Percentiles rank a stretch among this genome's conserved stretches.
Conservation (phyloP, 345 rosid species). For the Hibiscus tridactylites region DNA sequence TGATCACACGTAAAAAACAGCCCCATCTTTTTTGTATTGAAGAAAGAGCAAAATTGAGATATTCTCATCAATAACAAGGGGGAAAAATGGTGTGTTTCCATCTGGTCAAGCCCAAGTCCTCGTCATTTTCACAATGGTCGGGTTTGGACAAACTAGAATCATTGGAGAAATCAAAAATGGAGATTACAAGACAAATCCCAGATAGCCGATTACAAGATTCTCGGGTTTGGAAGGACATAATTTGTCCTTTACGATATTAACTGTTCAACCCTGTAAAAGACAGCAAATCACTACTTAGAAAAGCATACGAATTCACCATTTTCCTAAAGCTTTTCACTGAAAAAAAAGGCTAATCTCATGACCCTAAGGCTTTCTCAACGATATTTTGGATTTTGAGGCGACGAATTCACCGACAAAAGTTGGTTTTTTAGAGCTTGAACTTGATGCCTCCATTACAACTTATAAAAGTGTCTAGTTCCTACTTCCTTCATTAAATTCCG, state of each 20-base stretch:
- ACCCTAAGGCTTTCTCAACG: too few relatives aligned
- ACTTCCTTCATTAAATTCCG: too few relatives aligned
- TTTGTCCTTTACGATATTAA: background rate
- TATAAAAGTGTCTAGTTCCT: too few relatives aligned
- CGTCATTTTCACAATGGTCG: background rate
- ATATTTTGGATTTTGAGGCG: too few relatives aligned
- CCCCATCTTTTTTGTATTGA: slow-evolving; percentile 13
- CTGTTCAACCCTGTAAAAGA: background rate
- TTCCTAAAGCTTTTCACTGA: too few relatives aligned
- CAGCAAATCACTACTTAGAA: background rate
- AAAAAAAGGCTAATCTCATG: too few relatives aligned
- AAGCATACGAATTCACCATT: too few relatives aligned
- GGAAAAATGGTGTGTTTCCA: background rate
- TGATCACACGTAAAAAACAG: background rate
- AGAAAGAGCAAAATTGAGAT: background rate
- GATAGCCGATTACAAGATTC: background rate
- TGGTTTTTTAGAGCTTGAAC: too few relatives aligned
- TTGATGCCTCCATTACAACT: too few relatives aligned
- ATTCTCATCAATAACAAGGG: slow-evolving; percentile 2
- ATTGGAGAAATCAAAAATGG: slow-evolving; percentile 15
- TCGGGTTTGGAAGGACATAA: background rate
- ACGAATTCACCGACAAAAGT: too few relatives aligned
- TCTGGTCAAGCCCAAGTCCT: background rate
- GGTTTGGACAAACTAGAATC: slow-evolving; percentile 11
- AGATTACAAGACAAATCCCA: slow-evolving; percentile 6